Evolutionary conservation across 139 green algal species (phyloP).

Genomic region (Coelastrella sp.): DNA sequence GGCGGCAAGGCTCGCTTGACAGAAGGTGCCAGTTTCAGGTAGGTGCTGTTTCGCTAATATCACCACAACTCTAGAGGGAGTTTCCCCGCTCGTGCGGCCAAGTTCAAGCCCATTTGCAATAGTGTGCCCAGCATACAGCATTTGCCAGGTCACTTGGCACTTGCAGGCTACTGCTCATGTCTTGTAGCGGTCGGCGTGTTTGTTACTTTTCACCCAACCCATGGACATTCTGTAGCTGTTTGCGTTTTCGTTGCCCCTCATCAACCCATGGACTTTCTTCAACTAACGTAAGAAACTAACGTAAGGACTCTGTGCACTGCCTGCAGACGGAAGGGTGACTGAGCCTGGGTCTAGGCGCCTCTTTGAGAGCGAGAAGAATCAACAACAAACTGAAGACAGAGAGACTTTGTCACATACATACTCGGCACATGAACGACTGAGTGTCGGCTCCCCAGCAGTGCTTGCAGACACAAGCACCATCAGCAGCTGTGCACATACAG

Average conservation of each 20-base stretch:
- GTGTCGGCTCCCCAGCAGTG: background rate
- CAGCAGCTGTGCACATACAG: background rate
- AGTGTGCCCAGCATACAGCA: no score
- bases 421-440: no score
- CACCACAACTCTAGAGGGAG: no score
- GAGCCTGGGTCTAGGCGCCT: background rate
- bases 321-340: background rate
- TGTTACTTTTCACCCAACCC: no score
- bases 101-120: no score
- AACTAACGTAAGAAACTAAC: background rate
- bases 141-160: no score
- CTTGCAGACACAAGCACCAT: background rate
- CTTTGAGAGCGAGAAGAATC: background rate
- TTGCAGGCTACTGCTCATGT: no score
- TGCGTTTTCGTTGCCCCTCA: background rate
- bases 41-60: background rate
- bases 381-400: background rate
- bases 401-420: background rate
- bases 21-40: constrained; percentile 94
- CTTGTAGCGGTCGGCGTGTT: no score
- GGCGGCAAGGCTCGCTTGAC: constrained; percentile 94
- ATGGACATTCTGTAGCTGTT: background rate
- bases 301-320: background rate
- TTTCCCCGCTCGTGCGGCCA: no score
- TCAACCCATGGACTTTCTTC: background rate